Evolutionary conservation across 805 yeast species (phyloP), one percentile per base, ranked within the genome.

Genomic region (Pichia membranifaciens): DNA sequence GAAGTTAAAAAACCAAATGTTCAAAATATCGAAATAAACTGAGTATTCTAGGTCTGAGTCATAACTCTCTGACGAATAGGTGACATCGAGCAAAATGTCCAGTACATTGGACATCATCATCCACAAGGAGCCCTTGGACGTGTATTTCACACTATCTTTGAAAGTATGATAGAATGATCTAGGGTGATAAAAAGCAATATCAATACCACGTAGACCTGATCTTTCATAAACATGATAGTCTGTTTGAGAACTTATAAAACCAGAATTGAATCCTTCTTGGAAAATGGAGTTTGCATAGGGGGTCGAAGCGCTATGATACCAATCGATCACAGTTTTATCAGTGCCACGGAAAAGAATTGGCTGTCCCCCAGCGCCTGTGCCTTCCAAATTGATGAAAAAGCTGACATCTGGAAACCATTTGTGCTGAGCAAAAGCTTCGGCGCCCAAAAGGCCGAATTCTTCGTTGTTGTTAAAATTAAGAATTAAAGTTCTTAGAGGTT

Each of bases 281-380:
- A 82, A 83, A 10, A 88, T 63, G 0, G 96, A 87, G 47, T 80
- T 78, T 3, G 85, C 96, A 68, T 79, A 87, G 0, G 96, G 96
- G 40, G 70, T 70, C 48, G 76, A 67, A 1, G 79, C 90, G 36
- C 29, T 41, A 20, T 71, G 62, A 52, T 76, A 75, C 53, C 78
- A 74, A 50, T 76, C 75, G 1, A 84, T 79, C 12, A 87, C 78
- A 1, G 85, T 86, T 51, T 73, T 74, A 59, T 88, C 95, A 0
- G 95, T 79, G n/a, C 89, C 81, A 63, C 96, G 75, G 62, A 90
- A 88, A 42, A 89, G 67, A 18, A 87, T 72, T 1, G 96, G 86
- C 54, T 84, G 79, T 4, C 93, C 90, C 22, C 96, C 96, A 1
- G 93, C 84, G 2, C 96, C 96, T 0, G 96, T 87, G 16, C 96